Evolutionary conservation across 805 yeast species (phyloP), one percentile per base, ranked within the genome.

Genomic region (Yamadazyma phyllophila): DNA sequence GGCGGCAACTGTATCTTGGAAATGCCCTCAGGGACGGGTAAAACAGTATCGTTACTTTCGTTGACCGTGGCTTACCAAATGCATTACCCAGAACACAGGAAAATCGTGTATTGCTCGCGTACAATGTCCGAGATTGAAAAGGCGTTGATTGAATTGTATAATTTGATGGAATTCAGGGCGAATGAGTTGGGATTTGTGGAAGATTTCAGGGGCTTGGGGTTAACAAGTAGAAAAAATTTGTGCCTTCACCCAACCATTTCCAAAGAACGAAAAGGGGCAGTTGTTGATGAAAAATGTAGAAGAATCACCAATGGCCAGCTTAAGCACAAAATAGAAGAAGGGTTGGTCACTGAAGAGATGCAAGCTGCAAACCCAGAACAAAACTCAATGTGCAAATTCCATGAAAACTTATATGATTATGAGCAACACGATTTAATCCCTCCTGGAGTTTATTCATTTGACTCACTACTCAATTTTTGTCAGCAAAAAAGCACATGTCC

Each of bases 1-100:
- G 98, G 97, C 1, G 99, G 99, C 10, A 91, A 91, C 61, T 87
- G 97, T 66, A 90, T 94, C 44, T 66, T 94, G 59, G 99, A 94
- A 69, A 94, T 94, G 99, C 99, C 99, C 55, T 94, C 99, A 5
- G 99, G 99, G 3, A 94, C 99, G 2, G 99, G 99, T 36, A 94
- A 94, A 63, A 94, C 99, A 32, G 87, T 94, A 2, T 90, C 98
- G 0, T 74, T 94, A 61, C 72, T 94, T 26, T 89, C 98, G 0
- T 68, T 94, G 37, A 89, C 98, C 0, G 89, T 94, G 38, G 96
- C 99, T 11, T 94, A 94, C 65, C 99, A 94, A 63, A 82, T 88
- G 88, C 80, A 79, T 73, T 91, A 92, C 62, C 96, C 97, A 8
- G 97, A 92, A 59, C 96, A 89, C 60, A 71, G 96, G 13, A 94